Evolutionary conservation across 1,139 yeast genomes (phyloP), one percentile per base, ranked within the genome.

Genomic region (Yamadazyma conglobata): DNA sequence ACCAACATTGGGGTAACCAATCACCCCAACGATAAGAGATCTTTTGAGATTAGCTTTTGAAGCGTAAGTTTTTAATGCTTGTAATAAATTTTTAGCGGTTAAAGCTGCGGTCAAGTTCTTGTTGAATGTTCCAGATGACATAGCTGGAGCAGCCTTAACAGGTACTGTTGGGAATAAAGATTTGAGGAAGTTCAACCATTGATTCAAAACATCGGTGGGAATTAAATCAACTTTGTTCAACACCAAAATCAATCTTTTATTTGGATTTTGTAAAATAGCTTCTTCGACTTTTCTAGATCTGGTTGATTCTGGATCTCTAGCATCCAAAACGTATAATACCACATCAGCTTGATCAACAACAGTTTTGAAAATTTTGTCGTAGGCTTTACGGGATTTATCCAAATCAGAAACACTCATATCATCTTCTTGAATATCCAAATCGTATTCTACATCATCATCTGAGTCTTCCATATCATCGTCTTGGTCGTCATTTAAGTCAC

Each of bases 291-390:
- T 86, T 54, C 79, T 77, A 9, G 96, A 88, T 54, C 99, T 77
- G 4, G 98, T 91, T 19, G 89, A 79, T 56, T 86, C 96, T 31
- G 99, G 98, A 59, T 91, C 96, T 58, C 99, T 79, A 3, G 99
- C 96, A 61, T 91, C 99, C 51, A 91, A 67, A 14, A 91, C 96
- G 48, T 93, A 91, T 34, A 91, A 68, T 17, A 91, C 70, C 35
- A 91, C 96, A 58, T 89, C 97, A 2, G 96, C 70, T 17, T 88
- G 80, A 37, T 87, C 96, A 27, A 89, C 89, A 24, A 80, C 88
- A 4, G 79, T 63, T 53, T 80, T 81, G 65, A 83, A 82, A 30
- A 89, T 84, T 58, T 88, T 86, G 55, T 88, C 95, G 60, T 85
- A 91, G 9, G 96, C 93, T 56, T 84, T 88, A 56, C 97, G 77